Conservation (phyloP, 495 filamentous ascomycete species). For the Penicillium goetzii region DNA sequence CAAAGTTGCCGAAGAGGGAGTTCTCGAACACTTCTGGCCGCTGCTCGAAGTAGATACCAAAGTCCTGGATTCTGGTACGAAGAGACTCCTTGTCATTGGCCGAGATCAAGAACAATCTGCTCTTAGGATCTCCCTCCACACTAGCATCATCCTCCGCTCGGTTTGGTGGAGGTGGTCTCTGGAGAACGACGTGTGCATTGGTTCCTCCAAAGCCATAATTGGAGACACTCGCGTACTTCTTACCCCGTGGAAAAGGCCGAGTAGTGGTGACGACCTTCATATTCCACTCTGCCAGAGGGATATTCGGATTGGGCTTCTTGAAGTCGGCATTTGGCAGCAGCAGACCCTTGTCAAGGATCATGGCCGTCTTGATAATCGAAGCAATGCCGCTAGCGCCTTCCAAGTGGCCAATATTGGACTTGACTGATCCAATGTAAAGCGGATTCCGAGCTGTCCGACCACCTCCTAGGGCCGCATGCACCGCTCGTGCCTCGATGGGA, state of each 20-base stretch:
- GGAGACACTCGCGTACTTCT: conserved; percentile 52
- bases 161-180: conserved; percentile 24
- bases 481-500: conserved; percentile 61
- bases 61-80: conserved; percentile 29
- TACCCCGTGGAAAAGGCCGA: conserved; percentile 34
- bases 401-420: conserved; percentile 49
- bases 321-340: conserved; percentile 41
- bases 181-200: conserved; percentile 62
- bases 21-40: conserved; percentile 39
- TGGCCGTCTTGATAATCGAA: conserved; percentile 43
- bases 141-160: conserved; percentile 19
- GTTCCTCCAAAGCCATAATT: conserved; percentile 68
- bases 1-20: conserved; percentile 34
- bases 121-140: conserved; percentile 28
- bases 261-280: conserved; percentile 10
- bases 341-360: conserved; percentile 32
- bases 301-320: conserved; percentile 34
- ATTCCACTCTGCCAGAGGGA: conserved; percentile 23
- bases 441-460: conserved; percentile 20
- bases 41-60: conserved; percentile 38
- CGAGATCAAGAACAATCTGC: conserved; percentile 34
- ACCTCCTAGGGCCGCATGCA: conserved; percentile 49
- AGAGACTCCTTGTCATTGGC: conserved; percentile 39
- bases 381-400: conserved; percentile 42
- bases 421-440: conserved; percentile 52